These are phyloP conservation scores for Cyberlindnera americana DNA, from an alignment of 805 yeast genomes.

Conservation along the genomic window DNA sequence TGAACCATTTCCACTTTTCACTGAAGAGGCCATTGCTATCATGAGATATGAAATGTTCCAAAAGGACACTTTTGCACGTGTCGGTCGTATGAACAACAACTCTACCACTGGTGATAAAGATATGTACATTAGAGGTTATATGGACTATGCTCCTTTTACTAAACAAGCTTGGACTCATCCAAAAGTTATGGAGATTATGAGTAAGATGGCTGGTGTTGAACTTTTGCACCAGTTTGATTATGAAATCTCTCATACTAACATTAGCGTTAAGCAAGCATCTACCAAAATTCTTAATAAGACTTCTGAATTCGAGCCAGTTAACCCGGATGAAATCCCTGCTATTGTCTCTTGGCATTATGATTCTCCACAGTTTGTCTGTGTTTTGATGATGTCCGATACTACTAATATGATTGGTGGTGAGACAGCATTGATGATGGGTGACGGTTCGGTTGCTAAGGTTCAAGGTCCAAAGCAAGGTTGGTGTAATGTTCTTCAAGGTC, in stretches of 20 bases:
- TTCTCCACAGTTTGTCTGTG: constrained; percentile 63
- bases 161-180: constrained; percentile 60
- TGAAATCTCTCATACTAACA: constrained; percentile 52
- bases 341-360: constrained; percentile 63
- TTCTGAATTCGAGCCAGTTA: constrained; percentile 6
- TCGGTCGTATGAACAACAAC: constrained; percentile 39
- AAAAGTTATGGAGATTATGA: constrained; percentile 47
- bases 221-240: constrained; percentile 36
- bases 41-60: constrained; percentile 54
- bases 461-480: constrained; percentile 46
- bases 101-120: constrained; percentile 48
- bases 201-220: constrained; percentile 47
- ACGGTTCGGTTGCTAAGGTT: constrained; percentile 25
- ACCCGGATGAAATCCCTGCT: constrained; percentile 39
- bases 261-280: constrained; percentile 37
- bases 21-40: constrained; percentile 54
- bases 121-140: constrained; percentile 48
- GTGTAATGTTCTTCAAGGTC: constrained; percentile 48
- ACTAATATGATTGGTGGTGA: constrained; percentile 59
- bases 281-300: constrained; percentile 10
- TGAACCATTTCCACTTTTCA: constrained; percentile 59
- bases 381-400: constrained; percentile 59
- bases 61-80: constrained; percentile 42
- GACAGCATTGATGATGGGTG: constrained; percentile 42
- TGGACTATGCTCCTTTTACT: constrained; percentile 46